Conservation (phyloP, 2,329 filamentous ascomycete genomes). For the Fusarium sp. region DNA sequence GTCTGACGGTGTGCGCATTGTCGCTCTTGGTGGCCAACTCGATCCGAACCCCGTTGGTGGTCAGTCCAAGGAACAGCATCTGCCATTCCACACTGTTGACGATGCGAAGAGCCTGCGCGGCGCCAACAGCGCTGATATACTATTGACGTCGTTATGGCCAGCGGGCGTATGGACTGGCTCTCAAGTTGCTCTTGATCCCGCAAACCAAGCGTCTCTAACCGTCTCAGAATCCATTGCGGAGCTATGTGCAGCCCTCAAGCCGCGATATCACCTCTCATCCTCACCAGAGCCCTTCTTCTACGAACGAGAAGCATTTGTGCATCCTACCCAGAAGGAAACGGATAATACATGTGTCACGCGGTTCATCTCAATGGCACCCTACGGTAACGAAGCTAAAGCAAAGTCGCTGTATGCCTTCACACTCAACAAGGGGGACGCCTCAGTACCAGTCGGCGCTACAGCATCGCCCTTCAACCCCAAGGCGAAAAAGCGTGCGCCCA, state of each 20-base stretch:
- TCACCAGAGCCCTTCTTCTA: slow-evolving; percentile 79
- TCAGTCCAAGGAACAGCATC: slow-evolving; percentile 78
- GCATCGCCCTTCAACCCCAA: slow-evolving; percentile 77
- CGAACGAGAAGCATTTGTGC: slow-evolving; percentile 94
- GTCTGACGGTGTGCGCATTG: slow-evolving; percentile 88
- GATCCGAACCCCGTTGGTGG: slow-evolving; percentile 73
- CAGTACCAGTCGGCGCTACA: slow-evolving; percentile 80
- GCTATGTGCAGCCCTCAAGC: slow-evolving; percentile 83
- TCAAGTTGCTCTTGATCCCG: slow-evolving; percentile 70
- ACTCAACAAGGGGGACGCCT: slow-evolving; percentile 75
- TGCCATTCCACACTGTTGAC: slow-evolving; percentile 82
- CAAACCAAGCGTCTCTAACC: slow-evolving; percentile 65
- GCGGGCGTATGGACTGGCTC: slow-evolving; percentile 79
- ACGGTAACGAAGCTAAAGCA: slow-evolving; percentile 81
- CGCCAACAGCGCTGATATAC: slow-evolving; percentile 85
- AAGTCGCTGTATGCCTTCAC: slow-evolving; percentile 87
- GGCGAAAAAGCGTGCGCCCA: slow-evolving; percentile 70
- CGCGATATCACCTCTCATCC: slow-evolving; percentile 90
- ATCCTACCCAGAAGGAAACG: slow-evolving; percentile 65
- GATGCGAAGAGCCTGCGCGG: slow-evolving; percentile 84
- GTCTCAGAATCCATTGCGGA: slow-evolving; percentile 81
- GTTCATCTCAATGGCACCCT: slow-evolving; percentile 90
- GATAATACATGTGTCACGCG: slow-evolving; percentile 78
- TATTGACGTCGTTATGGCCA: slow-evolving; percentile 92
- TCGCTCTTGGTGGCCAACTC: slow-evolving; percentile 84